Base-by-base conservation (phyloP, 768 basidiomycete species). In the Kwoniella sp. region DNA sequence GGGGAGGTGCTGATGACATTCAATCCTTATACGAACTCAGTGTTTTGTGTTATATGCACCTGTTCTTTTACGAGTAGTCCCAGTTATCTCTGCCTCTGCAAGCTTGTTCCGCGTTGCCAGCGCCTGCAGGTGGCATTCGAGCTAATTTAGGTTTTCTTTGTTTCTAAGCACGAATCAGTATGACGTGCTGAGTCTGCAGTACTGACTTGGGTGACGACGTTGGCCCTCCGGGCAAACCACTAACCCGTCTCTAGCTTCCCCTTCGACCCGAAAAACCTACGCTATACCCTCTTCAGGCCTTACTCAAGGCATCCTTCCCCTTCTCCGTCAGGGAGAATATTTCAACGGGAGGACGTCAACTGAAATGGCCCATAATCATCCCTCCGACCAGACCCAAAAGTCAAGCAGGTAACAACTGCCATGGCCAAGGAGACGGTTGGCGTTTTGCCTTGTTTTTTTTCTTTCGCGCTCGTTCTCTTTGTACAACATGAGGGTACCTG, bases 301-400 rank as follows among this genome's bases (percentile, higher is more conserved):
- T 62, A 47, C 60, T 62, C 60, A 62, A 62, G 60, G 55, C 60
- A 53, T 36, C 55, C 13, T 62, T 51, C 60, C 40, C 54, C 44
- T 7, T 60, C 30, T 29, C 54, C 40, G 17, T 10, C 17, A 3
- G 17, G 40, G 40, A 44, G 40, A 44, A 44, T 19, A 3, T 19
- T 44, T 10, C 40, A 9, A 27, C 53, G 33, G 44, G 60, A 37
- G 40, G 29, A 29, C 44, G 47, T 62, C 60, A 62, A 62, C 60
- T 62, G 55, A 62, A 62, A 62, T 44, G 60, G 60, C 60, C 52
- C 22, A 62, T n/a, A 62, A 24, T n/a, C 29, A 44, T 10, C 17
- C 40, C 40, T 19, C 40, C 40, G 10, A 44, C 10, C 40, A 6
- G 8, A 10, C 17, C 17, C 40, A 19, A 4, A 19, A 15, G 8